These are phyloP conservation scores for Ceratobasidium sp. DNA, from an alignment of 1,284 basidiomycete genomes.

Conservation along the genomic window DNA sequence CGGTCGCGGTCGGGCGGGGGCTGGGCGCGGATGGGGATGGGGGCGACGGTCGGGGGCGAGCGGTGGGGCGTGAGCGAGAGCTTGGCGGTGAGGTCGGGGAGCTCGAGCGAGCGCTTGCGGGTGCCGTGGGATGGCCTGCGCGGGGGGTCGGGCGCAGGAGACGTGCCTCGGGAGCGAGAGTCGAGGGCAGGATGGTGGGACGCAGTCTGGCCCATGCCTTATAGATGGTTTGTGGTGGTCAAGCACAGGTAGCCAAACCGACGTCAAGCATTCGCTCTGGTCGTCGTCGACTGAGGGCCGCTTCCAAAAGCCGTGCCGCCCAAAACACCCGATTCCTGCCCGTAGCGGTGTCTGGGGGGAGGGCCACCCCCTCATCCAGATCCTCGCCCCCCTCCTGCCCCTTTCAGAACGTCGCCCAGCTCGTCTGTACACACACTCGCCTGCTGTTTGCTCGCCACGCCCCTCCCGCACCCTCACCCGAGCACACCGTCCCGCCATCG, in stretches of 20 bases:
- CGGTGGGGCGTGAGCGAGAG: conserved; percentile 61
- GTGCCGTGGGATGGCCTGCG: conserved; percentile 62
- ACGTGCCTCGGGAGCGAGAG: conserved; percentile 36
- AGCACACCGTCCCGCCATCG: conserved; percentile 1
- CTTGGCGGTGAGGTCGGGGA: conserved; percentile 74
- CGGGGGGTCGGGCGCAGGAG: conserved; percentile 35
- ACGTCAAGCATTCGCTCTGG: background rate
- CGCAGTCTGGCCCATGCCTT: conserved; percentile 35
- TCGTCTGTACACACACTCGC: background rate
- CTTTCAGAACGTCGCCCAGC: background rate
- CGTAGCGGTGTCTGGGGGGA: conserved; percentile 25
- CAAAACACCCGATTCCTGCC: background rate
- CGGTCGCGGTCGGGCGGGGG: conserved; percentile 56
- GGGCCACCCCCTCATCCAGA: background rate
- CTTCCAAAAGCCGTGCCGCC: background rate
- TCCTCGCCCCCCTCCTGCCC: conserved; percentile 11
- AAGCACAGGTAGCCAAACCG: conserved; percentile 32
- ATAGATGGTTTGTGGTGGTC: conserved; percentile 42
- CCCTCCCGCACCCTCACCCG: conserved; percentile 3
- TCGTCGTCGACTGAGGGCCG: background rate
- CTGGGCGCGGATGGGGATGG: conserved; percentile 57
- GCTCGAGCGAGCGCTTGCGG: conserved; percentile 78
- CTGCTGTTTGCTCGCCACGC: background rate
- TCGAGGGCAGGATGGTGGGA: conserved; percentile 35
- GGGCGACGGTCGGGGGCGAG: conserved; percentile 57